These are phyloP conservation scores for Claviceps africana DNA, from an alignment of 2,329 filamentous ascomycete species.

Conservation along the genomic window DNA sequence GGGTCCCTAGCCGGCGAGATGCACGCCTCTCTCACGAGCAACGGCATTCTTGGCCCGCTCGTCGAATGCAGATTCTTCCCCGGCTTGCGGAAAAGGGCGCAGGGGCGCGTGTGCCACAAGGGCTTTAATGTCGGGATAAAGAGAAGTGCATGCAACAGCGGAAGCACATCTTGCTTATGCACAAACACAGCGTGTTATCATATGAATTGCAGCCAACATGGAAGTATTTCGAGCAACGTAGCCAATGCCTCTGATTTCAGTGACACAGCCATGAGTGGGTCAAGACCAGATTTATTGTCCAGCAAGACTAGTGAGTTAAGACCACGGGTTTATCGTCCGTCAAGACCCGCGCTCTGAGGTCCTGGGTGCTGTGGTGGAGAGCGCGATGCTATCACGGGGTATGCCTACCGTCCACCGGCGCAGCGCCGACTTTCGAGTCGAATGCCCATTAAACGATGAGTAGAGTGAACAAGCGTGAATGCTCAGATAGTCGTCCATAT, in stretches of 20 bases:
- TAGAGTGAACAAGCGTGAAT: background rate
- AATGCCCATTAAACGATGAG: background rate
- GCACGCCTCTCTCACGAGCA: background rate
- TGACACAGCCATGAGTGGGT: background rate
- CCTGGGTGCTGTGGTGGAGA: background rate
- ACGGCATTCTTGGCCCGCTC: background rate
- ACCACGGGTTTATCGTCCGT: background rate
- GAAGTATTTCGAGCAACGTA: background rate
- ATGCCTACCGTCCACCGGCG: background rate
- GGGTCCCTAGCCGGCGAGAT: background rate
- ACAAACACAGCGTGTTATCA: slow-evolving; percentile 1
- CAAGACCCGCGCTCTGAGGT: background rate
- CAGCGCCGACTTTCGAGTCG: background rate
- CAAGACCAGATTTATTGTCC: background rate
- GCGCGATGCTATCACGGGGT: background rate
- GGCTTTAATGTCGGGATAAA: background rate
- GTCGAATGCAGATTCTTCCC: background rate
- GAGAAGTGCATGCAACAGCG: slow-evolving; percentile 1
- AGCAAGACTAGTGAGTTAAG: background rate
- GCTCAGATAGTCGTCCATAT: background rate
- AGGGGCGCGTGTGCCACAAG: background rate
- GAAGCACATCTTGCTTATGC: slow-evolving; percentile 1
- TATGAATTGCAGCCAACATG: background rate
- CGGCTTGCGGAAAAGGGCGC: background rate
- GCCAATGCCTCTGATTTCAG: background rate